Conservation (phyloP, 768 basidiomycete species). For the Lactarius sanguifluus region DNA sequence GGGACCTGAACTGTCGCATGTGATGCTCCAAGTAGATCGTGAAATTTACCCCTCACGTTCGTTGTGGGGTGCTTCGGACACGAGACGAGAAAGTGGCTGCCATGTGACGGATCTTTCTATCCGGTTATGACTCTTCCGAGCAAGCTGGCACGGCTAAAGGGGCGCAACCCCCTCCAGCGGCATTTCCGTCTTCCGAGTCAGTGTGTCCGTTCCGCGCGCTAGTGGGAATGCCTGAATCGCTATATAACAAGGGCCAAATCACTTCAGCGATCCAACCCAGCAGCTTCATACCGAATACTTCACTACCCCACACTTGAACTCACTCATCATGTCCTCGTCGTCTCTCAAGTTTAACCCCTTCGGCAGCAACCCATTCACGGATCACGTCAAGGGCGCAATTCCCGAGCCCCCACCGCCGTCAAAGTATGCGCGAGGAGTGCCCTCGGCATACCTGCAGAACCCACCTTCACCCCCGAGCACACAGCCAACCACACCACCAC, state of each 20-base stretch:
- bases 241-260: conserved; percentile 20
- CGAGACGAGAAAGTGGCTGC: conserved; percentile 5
- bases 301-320: conserved; percentile 2
- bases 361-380: conserved; percentile 59
- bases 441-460: conserved; percentile 33
- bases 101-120: conserved; percentile 25
- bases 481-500: conserved; percentile 20
- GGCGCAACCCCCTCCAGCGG: conserved; percentile 19
- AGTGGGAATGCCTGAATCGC: not conserved
- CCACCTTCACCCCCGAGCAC: conserved; percentile 27
- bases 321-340: conserved; percentile 34
- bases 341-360: conserved; percentile 53
- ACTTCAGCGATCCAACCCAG: conserved; percentile 7
- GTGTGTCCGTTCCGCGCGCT: not conserved
- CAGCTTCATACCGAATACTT: conserved; percentile 6
- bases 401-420: conserved; percentile 48
- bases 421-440: conserved; percentile 45
- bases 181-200: not conserved
- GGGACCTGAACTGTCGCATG: conserved; percentile 10
- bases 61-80: conserved; percentile 15
- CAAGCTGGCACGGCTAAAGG: conserved; percentile 11
- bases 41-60: conserved; percentile 24
- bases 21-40: conserved; percentile 17
- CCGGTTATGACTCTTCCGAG: conserved; percentile 20
- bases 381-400: conserved; percentile 36